Evolutionary conservation across 345 rosid genomes (phyloP).

Genomic region (Cardamine chenopodiifolia): DNA sequence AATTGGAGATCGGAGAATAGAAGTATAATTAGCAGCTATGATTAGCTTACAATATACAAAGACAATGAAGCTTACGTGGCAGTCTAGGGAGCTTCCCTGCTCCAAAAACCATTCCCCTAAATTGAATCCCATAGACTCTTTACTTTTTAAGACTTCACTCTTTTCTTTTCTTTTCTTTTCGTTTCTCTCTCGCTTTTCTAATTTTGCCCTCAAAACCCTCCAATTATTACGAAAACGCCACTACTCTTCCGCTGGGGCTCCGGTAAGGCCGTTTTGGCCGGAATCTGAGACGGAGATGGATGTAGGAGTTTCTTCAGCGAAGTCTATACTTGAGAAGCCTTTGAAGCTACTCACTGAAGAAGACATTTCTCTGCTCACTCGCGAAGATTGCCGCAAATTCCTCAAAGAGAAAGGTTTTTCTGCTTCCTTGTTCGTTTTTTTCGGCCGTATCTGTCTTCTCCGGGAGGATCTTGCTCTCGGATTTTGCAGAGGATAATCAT

Average conservation of each 20-base stretch:
- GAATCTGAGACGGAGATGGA: constrained; percentile 49
- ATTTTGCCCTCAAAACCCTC: constrained; percentile 30
- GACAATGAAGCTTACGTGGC: constrained; percentile 62
- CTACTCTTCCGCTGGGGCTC: constrained; percentile 36
- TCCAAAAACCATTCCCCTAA: constrained; percentile 42
- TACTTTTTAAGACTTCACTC: constrained; percentile 9
- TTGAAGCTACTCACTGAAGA: constrained; percentile 80
- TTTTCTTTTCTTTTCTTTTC: neutral
- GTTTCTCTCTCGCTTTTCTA: constrained; percentile 17
- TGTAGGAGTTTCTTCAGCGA: constrained; percentile 55
- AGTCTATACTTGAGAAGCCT: constrained; percentile 79
- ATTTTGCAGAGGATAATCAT: constrained; percentile 15
- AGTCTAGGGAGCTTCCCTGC: constrained; percentile 68
- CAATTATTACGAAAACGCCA: constrained; percentile 46
- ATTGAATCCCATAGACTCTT: constrained; percentile 24
- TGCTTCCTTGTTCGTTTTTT: neutral
- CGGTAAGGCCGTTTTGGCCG: constrained; percentile 25
- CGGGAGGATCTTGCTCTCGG: constrained; percentile 4
- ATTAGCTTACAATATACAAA: constrained; percentile 42
- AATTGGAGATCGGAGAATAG: constrained; percentile 29
- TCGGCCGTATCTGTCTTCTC: constrained; percentile 36
- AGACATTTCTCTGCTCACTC: constrained; percentile 97
- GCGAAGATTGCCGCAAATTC: constrained; percentile 91
- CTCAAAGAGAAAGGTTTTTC: constrained; percentile 80
- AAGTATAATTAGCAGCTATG: constrained; percentile 33